phyloP scores from a whole-genome alignment of 352 stramenopile genomes.

The Plasmopara viticola region DNA sequence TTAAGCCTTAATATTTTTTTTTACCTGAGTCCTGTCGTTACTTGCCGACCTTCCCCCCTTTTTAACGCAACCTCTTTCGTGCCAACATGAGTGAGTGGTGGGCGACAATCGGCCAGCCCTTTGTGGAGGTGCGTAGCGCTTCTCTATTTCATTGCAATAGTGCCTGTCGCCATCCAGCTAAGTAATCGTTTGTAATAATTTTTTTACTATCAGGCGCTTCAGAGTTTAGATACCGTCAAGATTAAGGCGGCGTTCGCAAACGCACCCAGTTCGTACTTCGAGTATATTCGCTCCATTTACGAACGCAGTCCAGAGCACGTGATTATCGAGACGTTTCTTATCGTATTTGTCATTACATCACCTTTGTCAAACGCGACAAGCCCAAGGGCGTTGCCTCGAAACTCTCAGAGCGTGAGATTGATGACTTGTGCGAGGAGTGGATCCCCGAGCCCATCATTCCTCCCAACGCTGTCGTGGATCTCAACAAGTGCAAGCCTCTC shows the following conservation, averaged over 20 bases:
- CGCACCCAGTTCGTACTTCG: slow-evolving; percentile 63
- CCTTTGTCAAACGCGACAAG: slow-evolving; percentile 83
- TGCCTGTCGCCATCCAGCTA: background rate
- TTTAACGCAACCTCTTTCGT: slow-evolving; percentile 1
- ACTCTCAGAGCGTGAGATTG: slow-evolving; percentile 82
- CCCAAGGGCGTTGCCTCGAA: slow-evolving; percentile 49
- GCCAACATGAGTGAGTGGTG: slow-evolving; percentile 71
- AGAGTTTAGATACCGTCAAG: slow-evolving; percentile 51
- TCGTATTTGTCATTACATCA: slow-evolving; percentile 94
- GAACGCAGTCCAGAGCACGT: slow-evolving; percentile 90
- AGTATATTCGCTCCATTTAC: slow-evolving; percentile 82
- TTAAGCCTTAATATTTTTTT: too few relatives aligned
- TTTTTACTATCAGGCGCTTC: slow-evolving; percentile 34
- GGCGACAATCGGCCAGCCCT: slow-evolving; percentile 67
- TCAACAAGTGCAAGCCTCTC: slow-evolving; percentile 38
- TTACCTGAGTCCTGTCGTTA: too few relatives aligned
- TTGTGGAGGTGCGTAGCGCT: slow-evolving; percentile 42
- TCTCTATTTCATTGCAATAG: background rate
- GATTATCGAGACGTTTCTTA: slow-evolving; percentile 96
- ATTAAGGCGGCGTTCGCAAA: slow-evolving; percentile 58
- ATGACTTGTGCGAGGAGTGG: slow-evolving; percentile 89
- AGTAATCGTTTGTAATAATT: background rate
- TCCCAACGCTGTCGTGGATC: slow-evolving; percentile 24
- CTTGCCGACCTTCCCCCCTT: background rate
- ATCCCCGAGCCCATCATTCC: slow-evolving; percentile 84